These are phyloP conservation scores for Termitomyces sp. DNA, from an alignment of 768 basidiomycete genomes.

Conservation along the genomic window DNA sequence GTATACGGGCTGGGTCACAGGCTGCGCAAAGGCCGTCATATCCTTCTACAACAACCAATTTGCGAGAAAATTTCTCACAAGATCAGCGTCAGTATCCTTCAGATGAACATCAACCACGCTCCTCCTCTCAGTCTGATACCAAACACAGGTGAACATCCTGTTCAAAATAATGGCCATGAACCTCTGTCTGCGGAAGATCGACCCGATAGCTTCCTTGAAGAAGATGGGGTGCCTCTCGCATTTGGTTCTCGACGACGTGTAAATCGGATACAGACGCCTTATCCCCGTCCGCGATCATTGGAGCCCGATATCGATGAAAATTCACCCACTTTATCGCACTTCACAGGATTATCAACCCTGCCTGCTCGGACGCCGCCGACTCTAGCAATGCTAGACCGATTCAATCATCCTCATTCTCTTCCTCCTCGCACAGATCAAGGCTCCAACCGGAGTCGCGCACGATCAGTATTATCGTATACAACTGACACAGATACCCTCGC, in stretches of 20 bases:
- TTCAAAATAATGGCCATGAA: neutral
- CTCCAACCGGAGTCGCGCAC: neutral
- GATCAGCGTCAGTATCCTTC: neutral
- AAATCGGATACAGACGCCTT: slow-evolving; percentile 7
- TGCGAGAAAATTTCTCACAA: neutral
- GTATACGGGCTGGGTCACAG: neutral
- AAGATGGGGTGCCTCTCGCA: neutral
- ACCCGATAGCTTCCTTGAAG: neutral
- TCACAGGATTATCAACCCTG: slow-evolving; percentile 31
- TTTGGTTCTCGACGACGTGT: neutral
- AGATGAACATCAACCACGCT: neutral
- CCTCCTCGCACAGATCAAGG: neutral
- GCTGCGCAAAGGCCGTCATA: neutral
- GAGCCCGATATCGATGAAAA: neutral
- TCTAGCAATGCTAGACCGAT: neutral
- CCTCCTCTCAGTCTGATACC: neutral
- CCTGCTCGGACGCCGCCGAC: slow-evolving; percentile 26
- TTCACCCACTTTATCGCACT: slow-evolving; percentile 4
- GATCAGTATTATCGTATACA: neutral
- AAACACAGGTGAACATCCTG: neutral
- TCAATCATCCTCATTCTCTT: neutral
- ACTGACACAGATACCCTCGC: neutral
- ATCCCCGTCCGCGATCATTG: neutral
- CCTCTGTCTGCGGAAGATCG: neutral
- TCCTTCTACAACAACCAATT: neutral